phyloP scores from a whole-genome alignment of 192 early-diverging fungal species.

The Backusella tuberculispora region DNA sequence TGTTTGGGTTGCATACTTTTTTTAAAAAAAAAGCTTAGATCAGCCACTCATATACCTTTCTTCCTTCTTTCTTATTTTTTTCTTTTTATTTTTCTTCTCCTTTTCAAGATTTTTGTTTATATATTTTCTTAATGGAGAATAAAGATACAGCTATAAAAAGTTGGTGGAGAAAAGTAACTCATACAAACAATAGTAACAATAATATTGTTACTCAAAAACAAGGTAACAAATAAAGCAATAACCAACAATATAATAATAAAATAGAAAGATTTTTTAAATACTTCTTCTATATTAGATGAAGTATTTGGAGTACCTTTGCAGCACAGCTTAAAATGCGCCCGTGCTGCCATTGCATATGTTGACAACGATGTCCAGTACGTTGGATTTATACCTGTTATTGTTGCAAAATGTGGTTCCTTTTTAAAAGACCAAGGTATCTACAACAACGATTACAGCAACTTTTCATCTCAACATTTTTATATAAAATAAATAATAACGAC shows the following conservation, averaged over 20 bases:
- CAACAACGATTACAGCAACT: too few relatives aligned
- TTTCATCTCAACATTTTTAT: neutral
- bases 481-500: neutral
- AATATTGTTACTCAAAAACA: constrained; percentile 12
- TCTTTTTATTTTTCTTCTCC: too few relatives aligned
- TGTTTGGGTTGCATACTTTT: too few relatives aligned
- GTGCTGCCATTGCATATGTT: constrained; percentile 39
- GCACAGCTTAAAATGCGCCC: constrained; percentile 29
- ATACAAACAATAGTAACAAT: neutral
- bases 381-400: constrained; percentile 43
- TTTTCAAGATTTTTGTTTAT: too few relatives aligned
- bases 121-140: neutral
- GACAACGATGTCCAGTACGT: constrained; percentile 39
- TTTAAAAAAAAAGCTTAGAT: too few relatives aligned
- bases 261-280: neutral
- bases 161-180: constrained; percentile 16
- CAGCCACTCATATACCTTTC: too few relatives aligned
- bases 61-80: too few relatives aligned
- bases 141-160: constrained; percentile 17
- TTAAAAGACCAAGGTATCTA: constrained; percentile 43
- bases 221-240: neutral
- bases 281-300: constrained; percentile 6
- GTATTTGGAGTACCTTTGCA: constrained; percentile 40
- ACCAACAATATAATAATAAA: neutral
- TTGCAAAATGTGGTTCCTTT: constrained; percentile 12